Evolutionary conservation across 441 rosid genomes (phyloP).

Genomic region (Adansonia rubrostipa): DNA sequence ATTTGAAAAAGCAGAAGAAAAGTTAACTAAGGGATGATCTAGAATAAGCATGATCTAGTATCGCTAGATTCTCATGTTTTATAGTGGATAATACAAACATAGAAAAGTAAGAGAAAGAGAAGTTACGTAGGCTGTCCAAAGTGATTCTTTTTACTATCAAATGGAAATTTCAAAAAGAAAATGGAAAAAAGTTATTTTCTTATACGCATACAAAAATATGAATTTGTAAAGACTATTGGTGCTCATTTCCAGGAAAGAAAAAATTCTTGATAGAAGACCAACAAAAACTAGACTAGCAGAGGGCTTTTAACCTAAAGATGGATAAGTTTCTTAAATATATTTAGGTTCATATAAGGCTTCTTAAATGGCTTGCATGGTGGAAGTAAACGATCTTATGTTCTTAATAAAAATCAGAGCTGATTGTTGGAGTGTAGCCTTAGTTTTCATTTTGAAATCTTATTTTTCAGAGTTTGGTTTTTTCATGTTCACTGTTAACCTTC

Average conservation of each 20-base stretch:
- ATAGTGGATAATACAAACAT: neutral
- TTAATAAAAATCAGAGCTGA: neutral
- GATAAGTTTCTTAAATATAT: neutral
- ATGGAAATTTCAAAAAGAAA: neutral
- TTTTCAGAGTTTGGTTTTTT: constrained; percentile 8
- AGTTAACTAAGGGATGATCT: neutral
- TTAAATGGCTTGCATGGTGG: neutral
- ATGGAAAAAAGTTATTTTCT: neutral
- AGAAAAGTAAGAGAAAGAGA: neutral
- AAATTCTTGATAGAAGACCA: constrained; percentile 13
- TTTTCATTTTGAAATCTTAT: constrained; percentile 7
- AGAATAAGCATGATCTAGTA: too few species aligned
- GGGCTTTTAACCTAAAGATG: neutral
- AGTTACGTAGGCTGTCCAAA: neutral
- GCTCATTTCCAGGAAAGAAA: neutral
- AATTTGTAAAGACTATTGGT: neutral
- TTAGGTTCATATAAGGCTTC: constrained; percentile 1
- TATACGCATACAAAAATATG: neutral
- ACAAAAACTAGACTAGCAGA: neutral
- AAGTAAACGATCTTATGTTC: neutral
- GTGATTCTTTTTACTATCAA: neutral
- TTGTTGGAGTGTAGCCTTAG: neutral
- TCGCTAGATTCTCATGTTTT: neutral
- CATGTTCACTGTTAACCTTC: neutral
- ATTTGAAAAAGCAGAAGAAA: neutral